Conservation (phyloP, 257 asterid genomes). For the Gentiana dahurica region DNA sequence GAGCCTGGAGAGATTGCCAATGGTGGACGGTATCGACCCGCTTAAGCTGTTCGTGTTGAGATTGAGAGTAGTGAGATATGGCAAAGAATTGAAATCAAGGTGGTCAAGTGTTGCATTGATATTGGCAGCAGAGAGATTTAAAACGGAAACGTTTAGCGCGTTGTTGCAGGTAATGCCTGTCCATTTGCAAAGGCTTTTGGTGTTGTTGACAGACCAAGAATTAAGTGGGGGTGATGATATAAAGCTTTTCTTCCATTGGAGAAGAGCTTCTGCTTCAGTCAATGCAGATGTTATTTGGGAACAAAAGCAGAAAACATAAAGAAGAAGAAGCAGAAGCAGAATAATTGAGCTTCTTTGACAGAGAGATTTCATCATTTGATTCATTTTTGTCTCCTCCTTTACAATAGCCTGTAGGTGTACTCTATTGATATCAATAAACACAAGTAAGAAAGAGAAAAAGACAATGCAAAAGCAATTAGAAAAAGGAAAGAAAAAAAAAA, state of each 20-base stretch:
- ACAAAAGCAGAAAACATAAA: conserved; percentile 15
- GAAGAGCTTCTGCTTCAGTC: conserved; percentile 52
- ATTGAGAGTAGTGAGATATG: conserved; percentile 28
- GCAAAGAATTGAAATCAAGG: conserved; percentile 36
- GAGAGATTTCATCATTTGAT: too few species aligned
- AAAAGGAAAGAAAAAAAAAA: too few species aligned
- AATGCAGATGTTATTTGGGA: conserved; percentile 31
- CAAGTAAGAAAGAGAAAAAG: too few species aligned
- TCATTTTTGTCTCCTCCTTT: too few species aligned
- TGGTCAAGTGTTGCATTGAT: conserved; percentile 34
- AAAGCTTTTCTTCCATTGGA: conserved; percentile 43
- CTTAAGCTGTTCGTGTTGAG: conserved; percentile 34
- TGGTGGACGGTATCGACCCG: conserved; percentile 55
- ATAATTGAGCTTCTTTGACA: neutral
- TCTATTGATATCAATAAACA: too few species aligned
- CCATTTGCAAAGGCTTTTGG: conserved; percentile 56
- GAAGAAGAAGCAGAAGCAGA: conserved; percentile 8
- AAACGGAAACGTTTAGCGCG: conserved; percentile 28
- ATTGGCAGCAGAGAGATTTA: conserved; percentile 27
- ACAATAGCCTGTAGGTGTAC: too few species aligned
- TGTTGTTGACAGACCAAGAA: conserved; percentile 51
- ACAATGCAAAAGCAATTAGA: too few species aligned
- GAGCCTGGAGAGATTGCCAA: conserved; percentile 42
- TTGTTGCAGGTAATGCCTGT: conserved; percentile 38
- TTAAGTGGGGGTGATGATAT: conserved; percentile 20